Evolutionary conservation across 441 rosid species (phyloP), one percentile per base, ranked within the genome.

Genomic region (Arabidopsis hybrid): DNA sequence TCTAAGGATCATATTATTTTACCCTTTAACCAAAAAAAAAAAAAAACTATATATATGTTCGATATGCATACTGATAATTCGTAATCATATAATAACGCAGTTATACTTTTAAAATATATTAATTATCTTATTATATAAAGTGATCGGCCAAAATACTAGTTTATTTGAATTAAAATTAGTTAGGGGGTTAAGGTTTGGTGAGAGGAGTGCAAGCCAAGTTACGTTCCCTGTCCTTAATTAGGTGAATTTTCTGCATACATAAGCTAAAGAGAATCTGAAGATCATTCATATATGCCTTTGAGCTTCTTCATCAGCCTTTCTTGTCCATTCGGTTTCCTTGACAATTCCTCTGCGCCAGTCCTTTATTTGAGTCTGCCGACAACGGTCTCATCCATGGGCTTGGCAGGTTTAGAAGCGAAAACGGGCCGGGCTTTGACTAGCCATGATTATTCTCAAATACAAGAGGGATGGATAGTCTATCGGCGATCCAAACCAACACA

Each of bases 191-290:
- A 26, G 34, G 50, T 50, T 60, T 60, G 68, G 57, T 74, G 49
- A 42, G 62, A 32, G 7, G 52, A 60, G 21, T 74, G 61, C 2
- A 75, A 42, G 57, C 50, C 49, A 75, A 75, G 73, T 60, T 42
- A 60, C 42, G 69, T 42, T n/a, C 47, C 29, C 29, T 39, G 31
- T 64, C 64, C 17, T 34, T n/a, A 13, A 43, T 58, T 49, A 47
- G 59, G 60, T 58, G 66, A 47, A 52, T 56, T 56, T 65, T 56
- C 18, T 36, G 40, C 43, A 56, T 65, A 26, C 64, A 43, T 56
- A n/a, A 53, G 7, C 17, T 55, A 5, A 63, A 32, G 53, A 47
- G 38, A 12, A 57, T 53, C 39, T 29, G 57, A 55, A 32, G 8
- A 57, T 32, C 17, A 31, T 26, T 26, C 29, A 26, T 26, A 26